A percentile compares a stretch with the other conserved stretches of the same genome.
Conservation (phyloP, 2,329 filamentous ascomycete genomes). For the Fusarium sp. region DNA sequence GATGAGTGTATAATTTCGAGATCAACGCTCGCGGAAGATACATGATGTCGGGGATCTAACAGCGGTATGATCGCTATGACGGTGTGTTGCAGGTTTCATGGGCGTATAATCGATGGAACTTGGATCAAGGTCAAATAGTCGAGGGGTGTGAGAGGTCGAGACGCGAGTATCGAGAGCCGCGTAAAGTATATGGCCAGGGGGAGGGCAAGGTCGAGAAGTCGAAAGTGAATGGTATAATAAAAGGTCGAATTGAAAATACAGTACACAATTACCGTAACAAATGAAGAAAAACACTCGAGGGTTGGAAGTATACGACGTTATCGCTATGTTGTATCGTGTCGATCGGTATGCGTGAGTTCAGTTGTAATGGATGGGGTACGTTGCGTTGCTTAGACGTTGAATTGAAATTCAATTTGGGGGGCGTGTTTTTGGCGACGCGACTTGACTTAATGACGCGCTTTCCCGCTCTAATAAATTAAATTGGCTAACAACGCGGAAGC, state of each 20-base stretch:
- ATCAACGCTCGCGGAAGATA: constrained; percentile 93
- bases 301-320: constrained; percentile 1
- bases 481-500: constrained; percentile 19
- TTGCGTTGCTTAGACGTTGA: constrained; percentile 21
- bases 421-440: constrained; percentile 50
- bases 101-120: constrained; percentile 24
- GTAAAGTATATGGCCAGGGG: constrained; percentile 37
- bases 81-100: constrained; percentile 44
- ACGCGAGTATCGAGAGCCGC: constrained; percentile 33
- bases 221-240: neutral
- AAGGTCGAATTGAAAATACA: neutral
- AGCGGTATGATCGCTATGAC: constrained; percentile 34
- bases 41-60: constrained; percentile 67
- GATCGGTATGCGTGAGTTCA: constrained; percentile 12
- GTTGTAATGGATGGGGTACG: neutral
- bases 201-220: neutral
- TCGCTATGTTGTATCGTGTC: constrained; percentile 18
- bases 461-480: constrained; percentile 21
- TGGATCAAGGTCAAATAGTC: constrained; percentile 16
- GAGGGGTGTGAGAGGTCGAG: constrained; percentile 25
- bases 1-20: constrained; percentile 90
- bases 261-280: neutral
- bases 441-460: constrained; percentile 44
- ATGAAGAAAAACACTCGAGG: constrained; percentile 2
- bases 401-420: constrained; percentile 44